Base-by-base conservation (phyloP, 208 protist genomes). In the Trypanosomatidae sp. region DNA sequence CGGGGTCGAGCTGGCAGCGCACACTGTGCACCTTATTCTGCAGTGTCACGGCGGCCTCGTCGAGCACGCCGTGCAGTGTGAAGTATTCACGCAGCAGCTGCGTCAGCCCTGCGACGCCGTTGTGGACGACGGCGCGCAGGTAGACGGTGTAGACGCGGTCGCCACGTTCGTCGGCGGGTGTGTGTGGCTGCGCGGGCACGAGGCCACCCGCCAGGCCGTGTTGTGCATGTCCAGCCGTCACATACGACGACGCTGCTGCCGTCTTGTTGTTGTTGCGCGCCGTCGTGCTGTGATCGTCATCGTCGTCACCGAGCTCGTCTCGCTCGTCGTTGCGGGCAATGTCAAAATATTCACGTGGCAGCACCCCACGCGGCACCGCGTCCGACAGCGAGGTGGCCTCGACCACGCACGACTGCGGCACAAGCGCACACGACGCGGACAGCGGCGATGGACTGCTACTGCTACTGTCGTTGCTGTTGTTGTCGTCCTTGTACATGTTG, bases 21-120 rank as follows among this genome's bases (percentile, higher is more conserved):
- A 87, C 49, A 49, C 84, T 78, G 41, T 92, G 84, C 11, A 92
- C 57, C 49, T 89, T 92, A 58, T 92, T 78, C 62, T 92, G 84
- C 45, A 92, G 52, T 15, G 66, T 54, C 48, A 66, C 76, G 21
- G 83, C 78, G 2, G 24, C 19, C 44, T 87, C 71, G 15, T 66
- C 59, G 44, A 79, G 64, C 4, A 92, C 62, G 15, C 73, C 76
- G 21, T 27, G 49, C 10, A 92, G 57, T 6, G 76, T 55, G 46
- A 92, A 92, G 50, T 88, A 86, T 52, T 92, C 84, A 2, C 84
- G 78, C 46, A 92, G 55, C 20, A 89, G 10, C 28, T 73, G 80
- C 2, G 59, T 68, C 25, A 89, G 27, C 5, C 76, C 84, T 0
- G 68, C 55, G 0, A 66, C 43, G 27, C 72, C 76, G 52, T 86